phyloP scores from a whole-genome alignment of 2,329 filamentous ascomycete species.

The Diaporthe amygdali region DNA sequence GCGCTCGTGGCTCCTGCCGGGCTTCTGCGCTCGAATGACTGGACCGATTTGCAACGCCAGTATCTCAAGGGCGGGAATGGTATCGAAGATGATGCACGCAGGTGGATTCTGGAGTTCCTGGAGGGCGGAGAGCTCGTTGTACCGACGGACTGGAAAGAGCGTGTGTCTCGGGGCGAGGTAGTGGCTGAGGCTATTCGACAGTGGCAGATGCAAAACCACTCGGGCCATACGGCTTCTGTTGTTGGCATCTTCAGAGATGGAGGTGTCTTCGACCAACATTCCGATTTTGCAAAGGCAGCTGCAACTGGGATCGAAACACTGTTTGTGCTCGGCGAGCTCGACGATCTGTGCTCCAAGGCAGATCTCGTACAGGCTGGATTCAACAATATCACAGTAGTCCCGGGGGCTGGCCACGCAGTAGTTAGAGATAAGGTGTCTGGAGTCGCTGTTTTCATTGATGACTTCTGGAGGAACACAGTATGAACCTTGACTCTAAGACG shows the following conservation, averaged over 20 bases:
- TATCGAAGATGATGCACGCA: slow-evolving; percentile 37
- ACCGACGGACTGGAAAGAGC: slow-evolving; percentile 49
- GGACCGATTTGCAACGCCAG: slow-evolving; percentile 33
- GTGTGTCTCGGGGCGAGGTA: slow-evolving; percentile 45
- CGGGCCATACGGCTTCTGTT: slow-evolving; percentile 50
- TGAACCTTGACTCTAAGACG: neutral
- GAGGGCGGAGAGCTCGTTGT: slow-evolving; percentile 49
- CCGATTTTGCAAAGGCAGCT: slow-evolving; percentile 29
- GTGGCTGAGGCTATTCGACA: slow-evolving; percentile 52
- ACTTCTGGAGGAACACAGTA: slow-evolving; percentile 6
- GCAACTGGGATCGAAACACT: neutral
- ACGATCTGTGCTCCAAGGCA: neutral
- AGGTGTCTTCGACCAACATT: slow-evolving; percentile 41
- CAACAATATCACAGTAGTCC: neutral
- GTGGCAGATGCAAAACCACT: slow-evolving; percentile 53
- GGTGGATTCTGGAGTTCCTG: slow-evolving; percentile 44
- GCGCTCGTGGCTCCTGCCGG: slow-evolving; percentile 54
- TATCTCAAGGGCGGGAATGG: slow-evolving; percentile 28
- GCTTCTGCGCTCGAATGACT: slow-evolving; percentile 36
- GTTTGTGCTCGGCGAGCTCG: slow-evolving; percentile 10
- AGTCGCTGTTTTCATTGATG: neutral
- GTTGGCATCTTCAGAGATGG: slow-evolving; percentile 52
- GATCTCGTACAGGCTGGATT: neutral
- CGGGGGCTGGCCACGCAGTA: slow-evolving; percentile 10
- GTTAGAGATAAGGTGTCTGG: slow-evolving; percentile 2